phyloP scores from a whole-genome alignment of 352 stramenopile genomes.

The Thalassiosira livingstoniorum region DNA sequence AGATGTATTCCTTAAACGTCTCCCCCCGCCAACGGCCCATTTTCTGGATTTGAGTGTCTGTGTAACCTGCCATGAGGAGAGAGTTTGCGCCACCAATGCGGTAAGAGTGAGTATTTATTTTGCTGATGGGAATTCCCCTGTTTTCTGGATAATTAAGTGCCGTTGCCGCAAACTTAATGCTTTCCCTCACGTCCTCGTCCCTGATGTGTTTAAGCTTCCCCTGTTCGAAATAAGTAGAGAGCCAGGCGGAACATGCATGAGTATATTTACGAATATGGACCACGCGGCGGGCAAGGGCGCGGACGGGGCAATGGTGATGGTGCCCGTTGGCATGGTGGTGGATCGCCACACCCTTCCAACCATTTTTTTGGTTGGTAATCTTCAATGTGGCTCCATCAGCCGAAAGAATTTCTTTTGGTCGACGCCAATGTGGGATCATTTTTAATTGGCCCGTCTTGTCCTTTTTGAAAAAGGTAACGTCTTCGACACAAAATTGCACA shows the following conservation, averaged over 20 bases:
- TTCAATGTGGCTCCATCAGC: conserved; percentile 1
- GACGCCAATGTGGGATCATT: not conserved
- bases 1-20: conserved; percentile 39
- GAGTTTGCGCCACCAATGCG: conserved; percentile 5
- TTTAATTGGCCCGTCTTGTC: not conserved
- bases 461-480: conserved; percentile 20
- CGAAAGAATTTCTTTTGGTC: not conserved
- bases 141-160: not conserved
- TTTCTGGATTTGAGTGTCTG: conserved; percentile 10
- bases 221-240: not conserved
- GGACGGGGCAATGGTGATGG: not conserved
- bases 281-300: not conserved
- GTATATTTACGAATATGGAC: not conserved
- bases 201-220: not conserved
- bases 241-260: not conserved
- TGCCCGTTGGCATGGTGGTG: not conserved
- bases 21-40: conserved; percentile 7
- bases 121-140: not conserved
- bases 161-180: not conserved
- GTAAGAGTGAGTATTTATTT: conserved; percentile 1
- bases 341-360: not conserved
- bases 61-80: not conserved
- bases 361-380: conserved; percentile 5
- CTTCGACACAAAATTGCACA: conserved; percentile 16
- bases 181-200: not conserved